These are phyloP conservation scores for Heliamphora pulchella DNA, from an alignment of 179 eudicot species.

Conservation along the genomic window DNA sequence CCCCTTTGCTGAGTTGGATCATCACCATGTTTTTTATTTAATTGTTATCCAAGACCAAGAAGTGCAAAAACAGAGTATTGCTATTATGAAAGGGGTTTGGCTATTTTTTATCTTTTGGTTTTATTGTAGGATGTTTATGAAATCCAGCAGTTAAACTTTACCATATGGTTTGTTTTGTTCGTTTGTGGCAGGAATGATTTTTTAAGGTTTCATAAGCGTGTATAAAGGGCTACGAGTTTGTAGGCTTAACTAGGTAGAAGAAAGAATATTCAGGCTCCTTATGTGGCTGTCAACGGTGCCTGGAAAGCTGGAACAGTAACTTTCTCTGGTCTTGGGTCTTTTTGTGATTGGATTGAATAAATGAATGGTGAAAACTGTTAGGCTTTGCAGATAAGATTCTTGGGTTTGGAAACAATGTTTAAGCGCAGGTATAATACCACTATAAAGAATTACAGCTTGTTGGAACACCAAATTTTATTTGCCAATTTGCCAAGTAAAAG, in stretches of 20 bases:
- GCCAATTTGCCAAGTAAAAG: too few relatives aligned
- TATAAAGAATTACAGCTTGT: not conserved
- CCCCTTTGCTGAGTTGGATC: not conserved
- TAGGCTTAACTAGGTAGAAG: not conserved
- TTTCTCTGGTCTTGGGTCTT: not conserved
- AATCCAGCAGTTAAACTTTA: not conserved
- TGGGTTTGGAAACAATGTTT: conserved; percentile 6
- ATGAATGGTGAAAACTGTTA: conserved; percentile 1
- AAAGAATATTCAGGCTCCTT: not conserved
- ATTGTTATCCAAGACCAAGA: not conserved
- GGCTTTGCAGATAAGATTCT: not conserved
- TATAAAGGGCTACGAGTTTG: not conserved
- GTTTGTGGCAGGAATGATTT: not conserved
- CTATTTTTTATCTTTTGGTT: not conserved
- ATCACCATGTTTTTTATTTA: not conserved
- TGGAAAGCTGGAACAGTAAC: not conserved
- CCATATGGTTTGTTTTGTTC: not conserved
- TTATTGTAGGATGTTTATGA: not conserved
- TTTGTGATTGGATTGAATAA: not conserved
- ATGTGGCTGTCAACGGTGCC: not conserved
- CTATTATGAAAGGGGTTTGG: conserved; percentile 5
- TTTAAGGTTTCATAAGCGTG: not conserved
- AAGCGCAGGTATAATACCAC: not conserved
- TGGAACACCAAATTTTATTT: too few relatives aligned
- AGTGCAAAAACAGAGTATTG: not conserved